Base-by-base conservation (phyloP, 78 protist species). In the Salpingoeca rosetta region DNA sequence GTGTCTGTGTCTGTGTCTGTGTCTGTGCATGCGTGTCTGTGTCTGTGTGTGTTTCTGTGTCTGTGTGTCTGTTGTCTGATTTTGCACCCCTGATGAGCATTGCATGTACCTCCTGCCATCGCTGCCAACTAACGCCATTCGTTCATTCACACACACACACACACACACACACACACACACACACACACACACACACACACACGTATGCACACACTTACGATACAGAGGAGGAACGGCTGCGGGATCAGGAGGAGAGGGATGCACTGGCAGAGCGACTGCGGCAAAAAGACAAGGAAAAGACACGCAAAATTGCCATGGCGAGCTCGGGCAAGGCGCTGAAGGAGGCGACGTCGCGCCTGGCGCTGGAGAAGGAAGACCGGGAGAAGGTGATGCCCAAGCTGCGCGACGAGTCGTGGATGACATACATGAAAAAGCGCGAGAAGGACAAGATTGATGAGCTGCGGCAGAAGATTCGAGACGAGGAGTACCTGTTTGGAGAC, bases 401-500 rank as follows among this genome's bases (percentile, higher is more conserved):
- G 44, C 77, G 85, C 73, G 38, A 86, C 40, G 27, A 11, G 79
- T 1, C 85, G 11, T 84, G 88, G 12, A 77, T 26, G 44, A 1
- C 7, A n/a, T 80, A 79, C 42, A 51, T 81, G 41, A 35, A 31
- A 10, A 76, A 44, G 78, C 84, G 86, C 28, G 36, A 37, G 39
- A 79, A 76, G 0, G 0, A 42, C 65, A 51, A 85, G 76, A 2
- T 72, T 2, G 45, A 2, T 38, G 85, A 87, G 28, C 74, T 90
- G 72, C 79, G 82, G 3, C 81, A 85, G n/a, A 86, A 82, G 39
- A 51, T 91, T 38, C 88, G 81, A 28, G 92, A 84, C 44, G 94
- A 94, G 80, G 87, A 91, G 85, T 84, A 74, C 73, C 75, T 93
- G 83, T 93, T 93, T 87, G 75, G 83, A 84, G 84, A 26, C 41